Evolutionary conservation across 2,329 filamentous ascomycete species (phyloP).

Genomic region (Penicillium sp.): DNA sequence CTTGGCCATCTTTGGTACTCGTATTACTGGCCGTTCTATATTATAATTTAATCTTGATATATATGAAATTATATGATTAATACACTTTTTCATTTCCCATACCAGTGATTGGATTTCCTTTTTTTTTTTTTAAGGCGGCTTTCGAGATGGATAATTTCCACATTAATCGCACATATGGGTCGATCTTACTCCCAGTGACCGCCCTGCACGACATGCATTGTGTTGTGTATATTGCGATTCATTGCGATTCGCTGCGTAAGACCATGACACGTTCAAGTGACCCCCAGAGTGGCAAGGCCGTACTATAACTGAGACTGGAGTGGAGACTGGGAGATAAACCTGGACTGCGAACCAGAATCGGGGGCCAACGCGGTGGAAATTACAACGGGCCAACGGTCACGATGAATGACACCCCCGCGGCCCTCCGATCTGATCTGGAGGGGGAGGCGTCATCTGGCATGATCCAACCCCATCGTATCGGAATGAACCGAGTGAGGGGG

Average conservation of each 20-base stretch:
- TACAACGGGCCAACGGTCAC: slow-evolving; percentile 14
- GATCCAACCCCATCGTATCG: background rate
- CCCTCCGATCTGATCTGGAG: background rate
- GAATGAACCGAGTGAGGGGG: background rate
- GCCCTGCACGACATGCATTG: background rate
- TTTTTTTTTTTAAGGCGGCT: no score
- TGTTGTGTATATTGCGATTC: background rate
- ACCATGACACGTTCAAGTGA: slow-evolving; percentile 16
- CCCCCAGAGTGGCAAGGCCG: slow-evolving; percentile 15
- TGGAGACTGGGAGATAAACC: slow-evolving; percentile 22
- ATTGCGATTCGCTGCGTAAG: slow-evolving; percentile 4
- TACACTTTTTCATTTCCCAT: background rate
- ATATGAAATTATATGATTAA: background rate
- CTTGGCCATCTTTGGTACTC: background rate
- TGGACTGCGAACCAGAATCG: slow-evolving; percentile 25
- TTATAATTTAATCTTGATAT: background rate
- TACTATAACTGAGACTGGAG: slow-evolving; percentile 25
- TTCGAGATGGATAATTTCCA: no score
- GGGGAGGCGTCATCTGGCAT: background rate
- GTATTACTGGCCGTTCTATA: background rate
- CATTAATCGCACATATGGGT: no score
- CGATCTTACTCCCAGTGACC: no score
- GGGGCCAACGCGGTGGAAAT: slow-evolving; percentile 22
- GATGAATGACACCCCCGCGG: background rate
- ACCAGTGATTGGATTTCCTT: no score